These are phyloP conservation scores for Taphrina deformans DNA, from an alignment of 1,139 yeast genomes.

Conservation along the genomic window DNA sequence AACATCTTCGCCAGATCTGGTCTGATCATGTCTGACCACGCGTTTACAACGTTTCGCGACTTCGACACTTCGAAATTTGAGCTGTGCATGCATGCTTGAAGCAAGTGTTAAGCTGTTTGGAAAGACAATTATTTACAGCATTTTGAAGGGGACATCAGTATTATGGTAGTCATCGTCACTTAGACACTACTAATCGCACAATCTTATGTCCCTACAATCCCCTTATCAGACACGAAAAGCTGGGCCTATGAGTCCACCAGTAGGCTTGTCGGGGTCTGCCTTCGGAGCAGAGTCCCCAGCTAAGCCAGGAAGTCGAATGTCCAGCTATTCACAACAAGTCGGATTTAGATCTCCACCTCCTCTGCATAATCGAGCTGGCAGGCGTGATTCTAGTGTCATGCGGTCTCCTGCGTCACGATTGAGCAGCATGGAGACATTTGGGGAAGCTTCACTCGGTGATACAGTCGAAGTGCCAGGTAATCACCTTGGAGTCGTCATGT, in stretches of 20 bases:
- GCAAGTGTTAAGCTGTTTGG: too few species aligned
- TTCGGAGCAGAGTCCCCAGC: neutral
- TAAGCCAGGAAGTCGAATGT: neutral
- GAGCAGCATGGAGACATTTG: neutral
- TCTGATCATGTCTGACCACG: too few species aligned
- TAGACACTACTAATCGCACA: too few species aligned
- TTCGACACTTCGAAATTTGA: too few species aligned
- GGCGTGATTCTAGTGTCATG: conserved; percentile 1
- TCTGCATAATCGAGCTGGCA: neutral
- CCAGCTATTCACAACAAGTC: conserved; percentile 2
- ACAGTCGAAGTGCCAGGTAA: conserved; percentile 49
- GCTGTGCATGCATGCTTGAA: too few species aligned
- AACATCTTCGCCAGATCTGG: too few species aligned
- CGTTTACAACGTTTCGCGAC: too few species aligned
- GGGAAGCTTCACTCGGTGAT: conserved; percentile 45
- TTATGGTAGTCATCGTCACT: too few species aligned
- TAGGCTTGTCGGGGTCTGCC: neutral
- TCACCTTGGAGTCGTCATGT: conserved; percentile 61
- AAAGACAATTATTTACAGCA: too few species aligned
- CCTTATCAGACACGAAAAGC: neutral
- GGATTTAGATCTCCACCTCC: conserved; percentile 6
- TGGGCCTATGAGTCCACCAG: neutral
- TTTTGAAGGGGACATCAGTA: too few species aligned
- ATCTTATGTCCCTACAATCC: neutral
- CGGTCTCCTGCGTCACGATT: conserved; percentile 5